Evolutionary conservation across 768 basidiomycete species (phyloP).

Genomic region (Coprinopsis strossmayeri): DNA sequence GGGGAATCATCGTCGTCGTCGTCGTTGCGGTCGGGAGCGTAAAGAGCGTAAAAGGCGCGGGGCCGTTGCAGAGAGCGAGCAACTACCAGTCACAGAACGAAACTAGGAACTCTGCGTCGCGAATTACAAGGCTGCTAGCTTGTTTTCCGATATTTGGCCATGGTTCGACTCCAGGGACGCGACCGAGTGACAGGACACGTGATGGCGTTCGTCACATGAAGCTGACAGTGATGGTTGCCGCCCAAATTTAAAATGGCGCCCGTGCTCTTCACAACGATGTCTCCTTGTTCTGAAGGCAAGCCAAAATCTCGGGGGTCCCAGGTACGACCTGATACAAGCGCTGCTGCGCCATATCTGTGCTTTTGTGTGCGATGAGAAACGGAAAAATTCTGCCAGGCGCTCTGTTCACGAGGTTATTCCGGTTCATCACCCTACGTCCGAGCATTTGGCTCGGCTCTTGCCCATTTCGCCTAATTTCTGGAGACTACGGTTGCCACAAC

Average conservation of each 20-base stretch:
- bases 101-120: conserved; percentile 7
- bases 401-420: conserved; percentile 2
- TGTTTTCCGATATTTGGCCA: conserved; percentile 31
- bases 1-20: conserved; percentile 50
- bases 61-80: conserved; percentile 27
- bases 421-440: not conserved
- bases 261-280: not conserved
- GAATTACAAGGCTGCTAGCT: conserved; percentile 14
- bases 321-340: too few relatives aligned
- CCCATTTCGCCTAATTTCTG: too few relatives aligned
- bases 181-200: conserved; percentile 23
- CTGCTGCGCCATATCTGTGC: not conserved
- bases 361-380: conserved; percentile 1
- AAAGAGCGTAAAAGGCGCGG: conserved; percentile 30
- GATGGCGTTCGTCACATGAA: conserved; percentile 16
- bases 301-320: not conserved
- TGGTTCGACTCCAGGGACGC: conserved; percentile 24
- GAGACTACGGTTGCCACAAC: too few relatives aligned
- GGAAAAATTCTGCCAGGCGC: not conserved
- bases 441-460: too few relatives aligned
- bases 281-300: not conserved
- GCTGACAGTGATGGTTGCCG: too few relatives aligned
- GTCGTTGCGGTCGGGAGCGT: conserved; percentile 38
- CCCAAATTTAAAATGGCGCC: too few relatives aligned
- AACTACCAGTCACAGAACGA: conserved; percentile 23